Conservation (phyloP, 2,329 filamentous ascomycete species). For the Emmonsiellopsis sp. region DNA sequence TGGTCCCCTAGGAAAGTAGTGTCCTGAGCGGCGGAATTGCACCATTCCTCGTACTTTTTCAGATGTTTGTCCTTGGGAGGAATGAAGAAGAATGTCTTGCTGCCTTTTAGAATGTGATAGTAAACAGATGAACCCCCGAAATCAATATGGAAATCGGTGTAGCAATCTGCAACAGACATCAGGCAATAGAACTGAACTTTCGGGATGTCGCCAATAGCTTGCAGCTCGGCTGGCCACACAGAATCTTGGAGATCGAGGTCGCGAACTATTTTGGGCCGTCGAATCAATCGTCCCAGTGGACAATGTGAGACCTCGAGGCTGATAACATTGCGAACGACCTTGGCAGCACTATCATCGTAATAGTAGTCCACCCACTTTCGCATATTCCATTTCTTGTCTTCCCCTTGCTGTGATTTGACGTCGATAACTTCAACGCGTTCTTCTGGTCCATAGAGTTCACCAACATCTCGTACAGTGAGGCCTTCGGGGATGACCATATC, state of each 20-base stretch:
- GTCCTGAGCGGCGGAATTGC: constrained; percentile 57
- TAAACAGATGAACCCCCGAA: constrained; percentile 64
- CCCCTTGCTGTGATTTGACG: constrained; percentile 59
- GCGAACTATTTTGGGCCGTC: constrained; percentile 55
- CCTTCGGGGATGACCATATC: constrained; percentile 60
- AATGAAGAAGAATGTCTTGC: constrained; percentile 64
- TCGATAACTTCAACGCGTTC: constrained; percentile 59
- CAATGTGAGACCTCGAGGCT: constrained; percentile 60
- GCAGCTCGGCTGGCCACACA: constrained; percentile 43
- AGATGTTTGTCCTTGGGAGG: constrained; percentile 59
- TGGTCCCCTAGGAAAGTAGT: constrained; percentile 56
- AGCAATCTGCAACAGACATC: constrained; percentile 63
- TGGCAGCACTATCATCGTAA: constrained; percentile 51
- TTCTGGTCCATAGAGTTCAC: constrained; percentile 54
- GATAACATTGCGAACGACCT: constrained; percentile 59
- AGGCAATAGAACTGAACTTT: constrained; percentile 61
- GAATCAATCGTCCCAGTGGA: constrained; percentile 52
- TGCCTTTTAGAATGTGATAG: constrained; percentile 60
- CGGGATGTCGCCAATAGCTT: constrained; percentile 49
- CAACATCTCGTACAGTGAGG: constrained; percentile 54
- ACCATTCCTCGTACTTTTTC: constrained; percentile 65
- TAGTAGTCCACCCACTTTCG: constrained; percentile 60
- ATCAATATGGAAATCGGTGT: constrained; percentile 64
- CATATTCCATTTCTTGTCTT: constrained; percentile 57
- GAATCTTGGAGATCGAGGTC: constrained; percentile 49